phyloP scores from a whole-genome alignment of 2,329 filamentous ascomycete species.

The Cercospora berteroae region DNA sequence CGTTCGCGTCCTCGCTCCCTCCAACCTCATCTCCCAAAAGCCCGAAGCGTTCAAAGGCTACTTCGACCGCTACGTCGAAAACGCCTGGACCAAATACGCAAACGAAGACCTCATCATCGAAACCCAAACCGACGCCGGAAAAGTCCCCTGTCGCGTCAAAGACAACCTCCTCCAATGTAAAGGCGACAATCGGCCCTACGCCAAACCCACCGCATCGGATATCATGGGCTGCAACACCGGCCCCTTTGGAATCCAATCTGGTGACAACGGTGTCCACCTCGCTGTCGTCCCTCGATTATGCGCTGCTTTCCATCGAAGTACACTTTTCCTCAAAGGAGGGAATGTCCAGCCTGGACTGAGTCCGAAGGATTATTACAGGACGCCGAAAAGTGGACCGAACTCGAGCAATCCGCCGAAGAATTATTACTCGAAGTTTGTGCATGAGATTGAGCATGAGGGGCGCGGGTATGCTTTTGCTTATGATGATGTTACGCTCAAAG shows the following conservation, averaged over 20 bases:
- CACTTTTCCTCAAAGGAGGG: conserved; percentile 55
- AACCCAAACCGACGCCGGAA: conserved; percentile 60
- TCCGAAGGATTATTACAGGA: conserved; percentile 40
- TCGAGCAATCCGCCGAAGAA: conserved; percentile 35
- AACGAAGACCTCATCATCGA: conserved; percentile 56
- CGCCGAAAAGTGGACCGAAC: conserved; percentile 41
- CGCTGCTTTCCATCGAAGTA: conserved; percentile 72
- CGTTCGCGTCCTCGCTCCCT: conserved; percentile 45
- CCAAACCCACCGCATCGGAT: conserved; percentile 58
- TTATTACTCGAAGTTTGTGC: conserved; percentile 61
- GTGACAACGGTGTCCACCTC: conserved; percentile 42
- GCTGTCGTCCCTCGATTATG: conserved; percentile 69
- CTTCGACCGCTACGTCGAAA: conserved; percentile 51
- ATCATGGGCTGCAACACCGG: conserved; percentile 67
- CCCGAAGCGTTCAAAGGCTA: conserved; percentile 50
- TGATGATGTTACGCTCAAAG: conserved; percentile 59
- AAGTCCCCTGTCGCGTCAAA: conserved; percentile 52
- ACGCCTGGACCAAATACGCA: conserved; percentile 51
- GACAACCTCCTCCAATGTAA: conserved; percentile 45
- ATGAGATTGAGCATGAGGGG: conserved; percentile 58
- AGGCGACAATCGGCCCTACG: conserved; percentile 48
- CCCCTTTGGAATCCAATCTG: conserved; percentile 52
- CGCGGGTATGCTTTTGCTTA: conserved; percentile 67
- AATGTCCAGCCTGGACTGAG: conserved; percentile 46
- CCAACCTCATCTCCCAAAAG: conserved; percentile 46